phyloP scores from a whole-genome alignment of 306 rosid genomes.

The Trichosanthes cucumerina region DNA sequence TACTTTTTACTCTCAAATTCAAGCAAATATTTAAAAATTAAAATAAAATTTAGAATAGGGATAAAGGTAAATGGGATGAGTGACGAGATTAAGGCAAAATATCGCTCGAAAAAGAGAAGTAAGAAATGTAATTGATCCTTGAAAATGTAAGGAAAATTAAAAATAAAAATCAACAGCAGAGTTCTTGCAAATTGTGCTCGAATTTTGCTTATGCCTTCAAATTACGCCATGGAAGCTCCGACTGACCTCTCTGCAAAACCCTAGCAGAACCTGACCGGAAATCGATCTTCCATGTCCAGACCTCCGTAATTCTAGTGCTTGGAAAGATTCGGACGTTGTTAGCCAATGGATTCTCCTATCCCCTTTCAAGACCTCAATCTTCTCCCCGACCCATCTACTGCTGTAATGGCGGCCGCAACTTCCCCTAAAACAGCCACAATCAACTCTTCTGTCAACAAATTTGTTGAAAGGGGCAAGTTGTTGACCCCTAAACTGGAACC shows the following conservation, averaged over 20 bases:
- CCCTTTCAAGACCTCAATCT: constrained; percentile 47
- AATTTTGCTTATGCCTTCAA: constrained; percentile 4
- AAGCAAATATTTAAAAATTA: no score
- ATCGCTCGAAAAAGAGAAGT: neutral
- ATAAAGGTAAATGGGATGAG: neutral
- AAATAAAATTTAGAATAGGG: no score
- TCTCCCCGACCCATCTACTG: constrained; percentile 31
- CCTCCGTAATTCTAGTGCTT: neutral
- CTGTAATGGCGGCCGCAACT: constrained; percentile 11
- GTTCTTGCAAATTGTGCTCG: neutral
- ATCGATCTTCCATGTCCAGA: constrained; percentile 9
- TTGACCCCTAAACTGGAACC: constrained; percentile 49
- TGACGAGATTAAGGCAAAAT: neutral
- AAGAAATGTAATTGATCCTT: neutral
- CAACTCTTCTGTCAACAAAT: neutral
- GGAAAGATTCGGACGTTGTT: neutral
- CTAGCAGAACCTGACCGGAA: constrained; percentile 2
- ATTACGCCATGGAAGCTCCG: constrained; percentile 27
- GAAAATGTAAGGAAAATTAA: neutral
- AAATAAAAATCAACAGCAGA: neutral
- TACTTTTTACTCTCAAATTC: no score
- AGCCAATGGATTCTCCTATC: constrained; percentile 39
- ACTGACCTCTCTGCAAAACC: constrained; percentile 13
- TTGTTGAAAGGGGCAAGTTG: neutral
- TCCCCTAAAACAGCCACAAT: neutral